Base-by-base conservation (phyloP, 2,329 filamentous ascomycete species). In the Capronia americana region DNA sequence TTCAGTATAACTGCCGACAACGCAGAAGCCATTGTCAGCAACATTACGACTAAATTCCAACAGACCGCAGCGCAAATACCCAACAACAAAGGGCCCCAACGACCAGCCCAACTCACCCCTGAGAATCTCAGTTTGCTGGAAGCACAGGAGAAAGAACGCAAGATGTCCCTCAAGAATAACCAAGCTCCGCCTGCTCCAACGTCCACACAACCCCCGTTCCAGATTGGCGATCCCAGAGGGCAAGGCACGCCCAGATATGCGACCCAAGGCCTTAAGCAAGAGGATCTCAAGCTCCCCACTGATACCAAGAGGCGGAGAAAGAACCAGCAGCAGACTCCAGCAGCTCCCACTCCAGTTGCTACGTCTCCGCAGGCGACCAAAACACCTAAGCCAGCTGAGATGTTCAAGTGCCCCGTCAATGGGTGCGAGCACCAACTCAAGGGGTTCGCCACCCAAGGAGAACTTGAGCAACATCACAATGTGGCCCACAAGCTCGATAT, bases 231-330 rank as follows among this genome's bases (percentile, higher is more conserved):
- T 50, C 57, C 70, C 12, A 66, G 66, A 55, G 71, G 70, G 14
- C 82, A 83, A 46, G 71, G 70, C 30, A 68, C 71, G 10, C 67
- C 71, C 67, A 64, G 65, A 28, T 85, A 86, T 63, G 80, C 80
- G 8, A 79, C 80, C 23, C 82, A 81, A 23, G 79, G 82, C 57
- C 80, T 88, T 57, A 85, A 83, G 4, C 81, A 82, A 11, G 84
- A 86, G 58, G 85, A 87, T 69, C 79, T 89, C 55, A 84, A 86
- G 55, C 76, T 88, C 26, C 87, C 86, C 20, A 80, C 83, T 2
- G 66, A 71, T 26, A 79, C 80, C 63, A 89, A 88, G 79, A 85
- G 82, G 72, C 80, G 82, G 61, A 87, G 86, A 78, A 80, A 85
- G 68, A 83, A 82, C 60, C 71, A 72, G n/a, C 70, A 69, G 24